phyloP scores from a whole-genome alignment of 768 basidiomycete genomes.

The Boletus rubescentipes region DNA sequence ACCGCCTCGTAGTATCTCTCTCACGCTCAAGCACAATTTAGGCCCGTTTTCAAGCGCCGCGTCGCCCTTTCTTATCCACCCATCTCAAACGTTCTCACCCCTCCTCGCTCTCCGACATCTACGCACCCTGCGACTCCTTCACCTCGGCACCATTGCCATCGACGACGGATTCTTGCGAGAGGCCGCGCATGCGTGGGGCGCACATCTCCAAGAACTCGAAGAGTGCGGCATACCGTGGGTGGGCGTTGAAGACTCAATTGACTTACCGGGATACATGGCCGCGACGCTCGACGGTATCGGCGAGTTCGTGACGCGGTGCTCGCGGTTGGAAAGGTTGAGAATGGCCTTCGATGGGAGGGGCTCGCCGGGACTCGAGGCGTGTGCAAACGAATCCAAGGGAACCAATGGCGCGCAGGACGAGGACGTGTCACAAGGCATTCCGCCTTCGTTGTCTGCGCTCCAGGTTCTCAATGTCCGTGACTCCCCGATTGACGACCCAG shows the following conservation, averaged over 20 bases:
- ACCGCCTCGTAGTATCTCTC: conserved; percentile 14
- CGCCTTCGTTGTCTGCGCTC: conserved; percentile 7
- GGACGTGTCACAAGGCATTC: neutral
- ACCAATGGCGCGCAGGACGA: neutral
- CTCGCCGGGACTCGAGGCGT: neutral
- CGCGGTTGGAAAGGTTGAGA: conserved; percentile 16
- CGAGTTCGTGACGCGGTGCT: conserved; percentile 18
- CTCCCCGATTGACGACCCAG: conserved; percentile 27
- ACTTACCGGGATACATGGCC: conserved; percentile 6
- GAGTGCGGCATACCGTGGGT: conserved; percentile 31
- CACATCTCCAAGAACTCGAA: conserved; percentile 25
- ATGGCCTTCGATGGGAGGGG: conserved; percentile 28
- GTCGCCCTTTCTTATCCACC: conserved; percentile 23
- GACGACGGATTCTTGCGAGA: conserved; percentile 27
- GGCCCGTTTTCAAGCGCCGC: conserved; percentile 18
- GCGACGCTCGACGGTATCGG: conserved; percentile 26
- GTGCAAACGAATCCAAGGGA: neutral
- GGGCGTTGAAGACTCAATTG: conserved; percentile 13
- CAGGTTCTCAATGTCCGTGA: conserved; percentile 29
- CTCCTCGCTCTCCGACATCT: conserved; percentile 22
- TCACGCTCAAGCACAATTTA: conserved; percentile 30
- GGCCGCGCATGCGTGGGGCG: conserved; percentile 28
- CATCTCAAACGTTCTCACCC: conserved; percentile 25
- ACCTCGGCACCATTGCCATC: conserved; percentile 28
- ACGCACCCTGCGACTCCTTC: conserved; percentile 21